Evolutionary conservation across 257 asterid genomes (phyloP), one percentile per base, ranked within the genome.

Genomic region (Solanum pimpinellifolium): DNA sequence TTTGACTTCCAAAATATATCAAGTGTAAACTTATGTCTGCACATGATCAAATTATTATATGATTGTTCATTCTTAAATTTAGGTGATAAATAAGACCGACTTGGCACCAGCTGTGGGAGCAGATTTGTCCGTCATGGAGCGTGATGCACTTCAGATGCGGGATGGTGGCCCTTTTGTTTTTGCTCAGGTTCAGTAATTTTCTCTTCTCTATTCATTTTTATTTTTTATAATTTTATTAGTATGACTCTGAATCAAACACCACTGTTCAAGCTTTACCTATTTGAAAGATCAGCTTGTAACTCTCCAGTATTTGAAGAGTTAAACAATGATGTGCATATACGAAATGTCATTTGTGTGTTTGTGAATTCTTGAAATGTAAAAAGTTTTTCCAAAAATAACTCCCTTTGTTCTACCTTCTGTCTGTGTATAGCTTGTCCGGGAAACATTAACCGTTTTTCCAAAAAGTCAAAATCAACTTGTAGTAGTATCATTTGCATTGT

Each of bases 81-180:
- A 97, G 99, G 99, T 95, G 42, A 95, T 97, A 89, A 97, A 97
- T 91, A 97, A 97, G 91, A 97, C 98, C 25, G 99, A 97, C 88
- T 90, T 97, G 83, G 98, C 98, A 60, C 90, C 92, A 21, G 99
- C 98, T 2, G 90, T 97, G 85, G 99, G 98, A 87, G 99, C 98
- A 82, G 98, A 95, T 92, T 85, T 97, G 86, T 88, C 95, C 6
- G 95, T 97, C 91, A 95, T 95, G 99, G 98, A 97, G 89, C 97
- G 98, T 39, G 99, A 97, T 89, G 90, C 99, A 65, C 96, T 96
- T 85, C 93, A 98, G 86, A 96, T 96, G 99, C 92, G 99, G 90
- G 99, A 96, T 90, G 98, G 98, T 49, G 98, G 99, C 16, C 98
- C 99, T 1, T 93, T 95, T 68, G 98, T 96, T 74, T 96, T 96